These are phyloP conservation scores for Bipolaris oryzae DNA, from an alignment of 2,329 filamentous ascomycete species.

Conservation along the genomic window DNA sequence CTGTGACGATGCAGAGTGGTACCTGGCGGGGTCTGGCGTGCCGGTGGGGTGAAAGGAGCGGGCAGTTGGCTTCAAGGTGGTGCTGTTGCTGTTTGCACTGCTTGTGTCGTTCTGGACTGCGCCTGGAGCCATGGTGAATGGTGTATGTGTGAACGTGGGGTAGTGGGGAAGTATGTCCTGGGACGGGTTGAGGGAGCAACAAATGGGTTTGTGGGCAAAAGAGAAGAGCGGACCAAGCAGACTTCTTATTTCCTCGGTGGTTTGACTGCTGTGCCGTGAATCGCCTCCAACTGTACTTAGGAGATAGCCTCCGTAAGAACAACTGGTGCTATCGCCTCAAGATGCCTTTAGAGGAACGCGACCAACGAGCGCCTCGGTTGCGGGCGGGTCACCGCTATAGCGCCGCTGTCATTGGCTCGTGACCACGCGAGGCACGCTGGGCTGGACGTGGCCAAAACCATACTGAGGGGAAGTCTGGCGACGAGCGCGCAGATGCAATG, in stretches of 20 bases:
- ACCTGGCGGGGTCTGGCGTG: constrained; percentile 53
- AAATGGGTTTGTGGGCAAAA: constrained; percentile 9
- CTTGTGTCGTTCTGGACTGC: constrained; percentile 37
- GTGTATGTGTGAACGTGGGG: constrained; percentile 23
- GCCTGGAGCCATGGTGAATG: constrained; percentile 44
- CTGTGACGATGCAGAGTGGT: constrained; percentile 79
- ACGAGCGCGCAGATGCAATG: not conserved
- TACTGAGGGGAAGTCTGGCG: not conserved
- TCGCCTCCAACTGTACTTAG: constrained; percentile 36
- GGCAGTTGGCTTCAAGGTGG: constrained; percentile 46
- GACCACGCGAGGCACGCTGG: constrained; percentile 6
- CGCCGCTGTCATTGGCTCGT: constrained; percentile 28
- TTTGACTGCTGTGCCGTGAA: constrained; percentile 29
- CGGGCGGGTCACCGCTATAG: constrained; percentile 29
- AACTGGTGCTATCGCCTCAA: constrained; percentile 20
- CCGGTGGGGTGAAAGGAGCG: constrained; percentile 47
- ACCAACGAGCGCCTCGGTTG: constrained; percentile 28
- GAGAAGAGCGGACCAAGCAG: constrained; percentile 8
- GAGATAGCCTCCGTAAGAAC: constrained; percentile 18
- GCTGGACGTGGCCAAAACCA: constrained; percentile 1
- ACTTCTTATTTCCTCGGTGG: constrained; percentile 30
- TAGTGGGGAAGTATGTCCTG: constrained; percentile 18
- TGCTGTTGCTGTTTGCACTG: constrained; percentile 32
- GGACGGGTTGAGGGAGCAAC: not conserved
- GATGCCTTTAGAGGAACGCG: constrained; percentile 26